These are phyloP conservation scores for Magnolia changhungtana DNA, from an alignment of 164 flowering plant species.

Conservation along the genomic window DNA sequence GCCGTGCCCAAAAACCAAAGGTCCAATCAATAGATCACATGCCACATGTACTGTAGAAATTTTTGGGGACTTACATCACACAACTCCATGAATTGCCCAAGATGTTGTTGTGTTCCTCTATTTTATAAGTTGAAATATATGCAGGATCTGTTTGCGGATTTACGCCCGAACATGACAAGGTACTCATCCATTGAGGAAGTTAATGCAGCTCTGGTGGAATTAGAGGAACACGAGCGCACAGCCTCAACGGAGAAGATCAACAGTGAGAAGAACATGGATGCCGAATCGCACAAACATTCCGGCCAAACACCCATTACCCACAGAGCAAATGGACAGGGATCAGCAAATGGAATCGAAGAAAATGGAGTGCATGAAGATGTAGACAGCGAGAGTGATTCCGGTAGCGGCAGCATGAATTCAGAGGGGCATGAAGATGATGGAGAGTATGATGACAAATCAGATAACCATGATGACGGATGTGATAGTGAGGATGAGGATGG, in stretches of 20 bases:
- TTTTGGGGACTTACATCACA: not conserved
- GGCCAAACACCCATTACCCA: constrained; percentile 28
- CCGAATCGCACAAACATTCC: constrained; percentile 40
- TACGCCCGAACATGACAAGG: constrained; percentile 85
- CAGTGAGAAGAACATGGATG: constrained; percentile 55
- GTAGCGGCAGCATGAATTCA: constrained; percentile 59
- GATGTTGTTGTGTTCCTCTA: not conserved
- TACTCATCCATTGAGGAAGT: constrained; percentile 82
- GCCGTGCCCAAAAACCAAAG: too few relatives aligned
- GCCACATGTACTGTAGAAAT: too few relatives aligned
- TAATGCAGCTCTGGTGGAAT: constrained; percentile 60
- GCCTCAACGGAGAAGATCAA: constrained; percentile 46
- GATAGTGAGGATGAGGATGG: constrained; percentile 70
- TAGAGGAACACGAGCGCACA: constrained; percentile 75
- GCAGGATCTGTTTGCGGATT: constrained; percentile 87
- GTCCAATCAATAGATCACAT: too few relatives aligned
- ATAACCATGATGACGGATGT: constrained; percentile 49
- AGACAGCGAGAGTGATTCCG: constrained; percentile 72
- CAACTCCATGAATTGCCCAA: not conserved
- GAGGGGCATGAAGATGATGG: constrained; percentile 60
- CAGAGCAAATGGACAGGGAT: constrained; percentile 44
- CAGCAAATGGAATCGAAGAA: constrained; percentile 54
- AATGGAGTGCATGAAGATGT: constrained; percentile 56
- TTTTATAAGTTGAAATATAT: constrained; percentile 8
- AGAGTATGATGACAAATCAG: constrained; percentile 54